Percentiles rank a stretch among this genome's conserved stretches.
These are phyloP conservation scores for Aspergillus hiratsukae DNA, from an alignment of 2,329 filamentous ascomycete species.

Conservation along the genomic window DNA sequence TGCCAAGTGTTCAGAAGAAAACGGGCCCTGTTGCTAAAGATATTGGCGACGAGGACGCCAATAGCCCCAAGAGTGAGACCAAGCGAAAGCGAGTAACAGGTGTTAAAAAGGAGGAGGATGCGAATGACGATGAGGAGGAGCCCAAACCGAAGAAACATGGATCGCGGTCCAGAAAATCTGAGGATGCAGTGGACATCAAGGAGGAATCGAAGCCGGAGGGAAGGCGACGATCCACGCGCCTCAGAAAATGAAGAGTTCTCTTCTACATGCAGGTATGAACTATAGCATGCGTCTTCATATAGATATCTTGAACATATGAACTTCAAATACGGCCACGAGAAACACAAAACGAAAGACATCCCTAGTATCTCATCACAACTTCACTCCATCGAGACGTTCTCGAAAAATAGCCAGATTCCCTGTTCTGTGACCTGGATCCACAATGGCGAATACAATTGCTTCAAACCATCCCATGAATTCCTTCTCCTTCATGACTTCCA, in stretches of 20 bases:
- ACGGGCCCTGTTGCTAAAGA: conserved; percentile 56
- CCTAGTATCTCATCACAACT: conserved; percentile 15
- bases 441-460: conserved; percentile 61
- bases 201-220: conserved; percentile 8
- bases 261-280: neutral
- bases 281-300: neutral
- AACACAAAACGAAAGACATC: neutral
- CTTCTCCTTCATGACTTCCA: conserved; percentile 54
- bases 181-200: conserved; percentile 18
- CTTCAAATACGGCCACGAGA: neutral
- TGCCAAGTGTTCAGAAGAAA: conserved; percentile 83
- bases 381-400: conserved; percentile 24
- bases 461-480: conserved; percentile 65
- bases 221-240: conserved; percentile 29
- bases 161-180: conserved; percentile 17
- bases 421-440: conserved; percentile 30
- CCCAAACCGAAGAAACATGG: conserved; percentile 22
- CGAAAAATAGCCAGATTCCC: conserved; percentile 32
- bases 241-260: conserved; percentile 16
- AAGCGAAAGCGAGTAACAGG: conserved; percentile 31
- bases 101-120: conserved; percentile 22
- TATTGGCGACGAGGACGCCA: conserved; percentile 29
- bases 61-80: conserved; percentile 16
- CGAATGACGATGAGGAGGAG: conserved; percentile 17
- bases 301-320: neutral